Evolutionary conservation across 208 protist genomes (phyloP), one percentile per base, ranked within the genome.

Genomic region (Leishmania guyanensis): DNA sequence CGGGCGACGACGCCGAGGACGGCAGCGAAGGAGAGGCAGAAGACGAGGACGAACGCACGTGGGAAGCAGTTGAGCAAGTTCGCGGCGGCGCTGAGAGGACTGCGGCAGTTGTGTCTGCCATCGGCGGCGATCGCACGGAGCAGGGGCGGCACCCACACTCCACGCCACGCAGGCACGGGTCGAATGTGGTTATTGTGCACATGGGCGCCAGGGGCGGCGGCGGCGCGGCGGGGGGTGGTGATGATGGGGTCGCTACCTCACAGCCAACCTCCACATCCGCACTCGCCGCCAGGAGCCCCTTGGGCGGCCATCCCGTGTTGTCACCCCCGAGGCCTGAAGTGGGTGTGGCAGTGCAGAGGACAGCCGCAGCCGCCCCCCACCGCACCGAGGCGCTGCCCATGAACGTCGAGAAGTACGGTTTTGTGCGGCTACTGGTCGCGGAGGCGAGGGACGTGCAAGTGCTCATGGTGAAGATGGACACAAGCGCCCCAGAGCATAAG

Each of bases 361-460:
- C 39, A 64, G 56, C 77, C 26, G n/a, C 46, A 46, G 10, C 76
- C n/a, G 56, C 53, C 29, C 64, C 77, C 17, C 50, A 69, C 50
- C 62, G 78, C 29, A 22, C 76, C 0, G 72, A n/a, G 22, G 58
- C 85, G 50, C 81, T 81, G 51, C 85, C 85, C 48, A 95, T 98
- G 72, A 89, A 97, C 80, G 87, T 94, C 4, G 89, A 95, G 76
- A 81, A 92, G 80, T 98, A 97, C 84, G 96, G 96, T 71, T 98
- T 91, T 84, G 77, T 77, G 29, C 87, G 90, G 29, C 83, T 89
- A n/a, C 81, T 86, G 33, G 89, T 94, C 26, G 81, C 84, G 48
- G 86, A 94, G 72, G 84, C 85, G 54, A 84, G 86, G 74, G 87
- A 92, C 33, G 93, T 97, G 74, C 93, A 97, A 81, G 90, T 95